Evolutionary conservation across 345 rosid genomes (phyloP).

Genomic region (Brassica nigra): DNA sequence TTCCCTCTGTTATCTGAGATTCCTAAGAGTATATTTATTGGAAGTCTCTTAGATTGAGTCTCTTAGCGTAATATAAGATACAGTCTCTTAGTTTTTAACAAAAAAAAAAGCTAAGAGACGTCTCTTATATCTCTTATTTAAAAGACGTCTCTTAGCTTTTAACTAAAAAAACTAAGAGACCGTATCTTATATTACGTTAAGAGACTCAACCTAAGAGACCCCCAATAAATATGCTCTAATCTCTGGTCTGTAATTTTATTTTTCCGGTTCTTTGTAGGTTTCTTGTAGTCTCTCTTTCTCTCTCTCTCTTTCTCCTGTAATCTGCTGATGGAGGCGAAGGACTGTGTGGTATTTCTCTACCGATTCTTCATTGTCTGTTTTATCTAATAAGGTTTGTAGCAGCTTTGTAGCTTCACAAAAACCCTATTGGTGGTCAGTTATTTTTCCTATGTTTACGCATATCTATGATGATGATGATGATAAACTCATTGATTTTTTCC

Average conservation of each 20-base stretch:
- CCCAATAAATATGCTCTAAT: too few species aligned
- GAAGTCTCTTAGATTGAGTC: too few species aligned
- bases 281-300: neutral
- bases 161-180: too few species aligned
- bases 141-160: too few species aligned
- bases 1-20: neutral
- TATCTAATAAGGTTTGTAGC: slow-evolving; percentile 29
- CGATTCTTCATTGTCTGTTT: neutral
- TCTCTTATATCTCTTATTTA: too few species aligned
- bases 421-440: neutral
- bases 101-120: too few species aligned
- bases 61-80: too few species aligned
- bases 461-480: slow-evolving; percentile 7
- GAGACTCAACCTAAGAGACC: too few species aligned
- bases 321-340: neutral
- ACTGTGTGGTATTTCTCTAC: neutral
- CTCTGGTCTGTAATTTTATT: neutral
- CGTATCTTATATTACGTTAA: too few species aligned
- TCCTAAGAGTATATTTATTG: too few species aligned
- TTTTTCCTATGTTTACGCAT: neutral
- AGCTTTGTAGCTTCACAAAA: slow-evolving; percentile 17
- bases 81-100: too few species aligned
- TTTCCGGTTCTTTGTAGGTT: slow-evolving; percentile 23
- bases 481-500: slow-evolving; percentile 8
- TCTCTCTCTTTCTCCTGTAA: slow-evolving; percentile 1